These are phyloP conservation scores for Candida pini DNA, from an alignment of 805 yeast genomes.

Conservation along the genomic window DNA sequence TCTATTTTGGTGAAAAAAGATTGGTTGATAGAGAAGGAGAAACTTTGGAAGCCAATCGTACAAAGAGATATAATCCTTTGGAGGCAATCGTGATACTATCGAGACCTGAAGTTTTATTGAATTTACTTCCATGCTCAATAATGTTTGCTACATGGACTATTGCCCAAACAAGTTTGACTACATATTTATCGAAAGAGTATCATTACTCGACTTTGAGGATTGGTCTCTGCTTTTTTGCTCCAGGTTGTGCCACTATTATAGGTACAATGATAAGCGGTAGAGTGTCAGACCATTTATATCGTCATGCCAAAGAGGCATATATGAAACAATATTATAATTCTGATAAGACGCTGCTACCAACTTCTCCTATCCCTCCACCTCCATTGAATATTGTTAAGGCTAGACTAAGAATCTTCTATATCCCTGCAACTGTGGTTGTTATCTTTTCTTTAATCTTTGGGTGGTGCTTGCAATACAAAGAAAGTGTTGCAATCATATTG, in stretches of 20 bases:
- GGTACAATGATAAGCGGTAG: constrained; percentile 60
- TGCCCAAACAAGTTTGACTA: constrained; percentile 59
- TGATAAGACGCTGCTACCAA: background rate
- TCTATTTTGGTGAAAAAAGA: constrained; percentile 24
- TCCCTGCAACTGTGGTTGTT: constrained; percentile 36
- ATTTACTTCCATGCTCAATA: constrained; percentile 53
- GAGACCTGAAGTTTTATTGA: constrained; percentile 31
- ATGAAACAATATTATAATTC: constrained; percentile 21
- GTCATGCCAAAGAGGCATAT: constrained; percentile 28
- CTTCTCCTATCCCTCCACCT: too few relatives aligned
- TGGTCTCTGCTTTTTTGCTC: constrained; percentile 70
- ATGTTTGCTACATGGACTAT: constrained; percentile 69
- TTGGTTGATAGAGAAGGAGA: constrained; percentile 25
- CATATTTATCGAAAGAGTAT: constrained; percentile 45
- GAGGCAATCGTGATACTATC: constrained; percentile 14
- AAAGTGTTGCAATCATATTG: constrained; percentile 49
- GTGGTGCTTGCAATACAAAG: constrained; percentile 57
- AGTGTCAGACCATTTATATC: constrained; percentile 48
- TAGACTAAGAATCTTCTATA: constrained; percentile 42
- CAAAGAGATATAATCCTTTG: constrained; percentile 23
- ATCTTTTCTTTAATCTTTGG: constrained; percentile 51
- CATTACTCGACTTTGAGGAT: constrained; percentile 47
- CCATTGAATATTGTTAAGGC: constrained; percentile 51
- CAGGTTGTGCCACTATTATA: constrained; percentile 59
- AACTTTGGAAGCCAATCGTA: constrained; percentile 13